Evolutionary conservation across 2,329 filamentous ascomycete species (phyloP).

Genomic region (Hysterium pulicare): DNA sequence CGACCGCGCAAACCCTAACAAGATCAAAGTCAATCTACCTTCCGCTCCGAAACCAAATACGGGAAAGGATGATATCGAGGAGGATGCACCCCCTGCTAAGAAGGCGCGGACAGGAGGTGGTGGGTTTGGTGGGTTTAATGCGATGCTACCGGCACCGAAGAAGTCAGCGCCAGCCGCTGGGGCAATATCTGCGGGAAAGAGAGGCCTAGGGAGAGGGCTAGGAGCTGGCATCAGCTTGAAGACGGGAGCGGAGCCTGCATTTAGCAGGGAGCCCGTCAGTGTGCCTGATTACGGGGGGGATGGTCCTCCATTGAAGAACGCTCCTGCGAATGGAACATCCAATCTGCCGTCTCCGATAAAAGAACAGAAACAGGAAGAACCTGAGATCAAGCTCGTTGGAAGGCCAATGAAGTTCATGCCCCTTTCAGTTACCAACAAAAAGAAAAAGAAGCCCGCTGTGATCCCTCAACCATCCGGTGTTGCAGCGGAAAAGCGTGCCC

Average conservation of each 20-base stretch:
- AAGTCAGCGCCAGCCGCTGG: constrained; percentile 33
- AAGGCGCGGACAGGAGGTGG: constrained; percentile 62
- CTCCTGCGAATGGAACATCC: constrained; percentile 29
- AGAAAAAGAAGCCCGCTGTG: constrained; percentile 52
- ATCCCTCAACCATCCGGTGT: constrained; percentile 13
- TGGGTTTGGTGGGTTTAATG: constrained; percentile 77
- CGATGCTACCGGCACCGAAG: constrained; percentile 83
- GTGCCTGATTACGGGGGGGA: constrained; percentile 34
- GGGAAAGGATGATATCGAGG: constrained; percentile 41
- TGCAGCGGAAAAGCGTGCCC: constrained; percentile 11
- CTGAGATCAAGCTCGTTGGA: constrained; percentile 66
- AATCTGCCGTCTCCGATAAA: constrained; percentile 32
- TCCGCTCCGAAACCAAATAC: constrained; percentile 45
- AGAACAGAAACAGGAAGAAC: constrained; percentile 41
- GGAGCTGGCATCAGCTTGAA: constrained; percentile 68
- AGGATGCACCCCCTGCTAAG: constrained; percentile 59
- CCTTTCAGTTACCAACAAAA: constrained; percentile 75
- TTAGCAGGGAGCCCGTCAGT: constrained; percentile 60
- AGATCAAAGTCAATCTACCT: constrained; percentile 78
- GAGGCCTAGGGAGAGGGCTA: constrained; percentile 35
- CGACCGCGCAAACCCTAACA: constrained; percentile 75
- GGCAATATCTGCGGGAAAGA: constrained; percentile 25
- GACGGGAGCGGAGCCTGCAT: constrained; percentile 79
- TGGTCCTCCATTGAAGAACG: constrained; percentile 27
- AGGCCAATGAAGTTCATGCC: constrained; percentile 88